These are phyloP conservation scores for Citrus hindsii DNA, from an alignment of 345 rosid species.

Conservation along the genomic window DNA sequence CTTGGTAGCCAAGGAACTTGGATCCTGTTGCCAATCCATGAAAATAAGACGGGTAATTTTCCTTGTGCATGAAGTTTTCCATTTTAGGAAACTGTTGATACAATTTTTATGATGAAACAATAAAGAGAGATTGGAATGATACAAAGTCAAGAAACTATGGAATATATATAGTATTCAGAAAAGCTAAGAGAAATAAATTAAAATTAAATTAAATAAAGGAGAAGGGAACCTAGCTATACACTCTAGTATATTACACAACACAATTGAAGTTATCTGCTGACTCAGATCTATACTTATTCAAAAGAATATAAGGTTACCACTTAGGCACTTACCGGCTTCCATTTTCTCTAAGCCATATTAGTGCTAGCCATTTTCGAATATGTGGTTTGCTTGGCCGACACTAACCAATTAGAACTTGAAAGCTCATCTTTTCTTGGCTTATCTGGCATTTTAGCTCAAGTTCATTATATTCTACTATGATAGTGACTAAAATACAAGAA, in stretches of 20 bases:
- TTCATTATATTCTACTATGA: slow-evolving; percentile 25
- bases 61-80: slow-evolving; percentile 49
- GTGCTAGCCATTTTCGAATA: slow-evolving; percentile 45
- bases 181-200: slow-evolving; percentile 20
- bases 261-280: slow-evolving; percentile 30
- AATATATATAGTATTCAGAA: slow-evolving; percentile 35
- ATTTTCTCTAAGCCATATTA: slow-evolving; percentile 23
- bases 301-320: slow-evolving; percentile 21
- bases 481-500: slow-evolving; percentile 16
- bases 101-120: slow-evolving; percentile 1
- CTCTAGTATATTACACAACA: slow-evolving; percentile 4
- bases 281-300: slow-evolving; percentile 41
- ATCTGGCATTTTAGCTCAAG: slow-evolving; percentile 19
- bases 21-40: slow-evolving; percentile 28
- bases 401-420: slow-evolving; percentile 36
- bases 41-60: slow-evolving; percentile 31
- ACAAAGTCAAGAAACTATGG: slow-evolving; percentile 17
- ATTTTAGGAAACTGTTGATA: slow-evolving; percentile 49
- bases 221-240: slow-evolving; percentile 25
- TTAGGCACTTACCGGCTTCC: slow-evolving; percentile 15
- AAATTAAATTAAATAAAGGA: neutral
- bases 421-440: slow-evolving; percentile 27
- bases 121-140: slow-evolving; percentile 29
- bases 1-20: slow-evolving; percentile 30
- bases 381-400: slow-evolving; percentile 8